Evolutionary conservation across 2,329 filamentous ascomycete genomes (phyloP).

Genomic region (Apiospora arundinis): DNA sequence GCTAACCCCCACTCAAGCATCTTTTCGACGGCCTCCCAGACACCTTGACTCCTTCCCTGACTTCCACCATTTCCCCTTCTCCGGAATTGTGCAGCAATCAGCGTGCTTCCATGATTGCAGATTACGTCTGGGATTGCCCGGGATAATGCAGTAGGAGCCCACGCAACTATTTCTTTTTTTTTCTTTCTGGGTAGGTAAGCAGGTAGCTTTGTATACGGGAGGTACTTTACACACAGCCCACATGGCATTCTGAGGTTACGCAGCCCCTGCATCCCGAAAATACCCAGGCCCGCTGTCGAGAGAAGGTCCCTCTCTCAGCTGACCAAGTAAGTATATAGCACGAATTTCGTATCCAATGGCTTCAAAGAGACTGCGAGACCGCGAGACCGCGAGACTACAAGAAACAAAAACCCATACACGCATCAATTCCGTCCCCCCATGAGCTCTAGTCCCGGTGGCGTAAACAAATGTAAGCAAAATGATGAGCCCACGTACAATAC

Average conservation of each 20-base stretch:
- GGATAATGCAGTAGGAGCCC: neutral
- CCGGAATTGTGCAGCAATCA: neutral
- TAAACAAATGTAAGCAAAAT: constrained; percentile 16
- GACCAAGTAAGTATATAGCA: neutral
- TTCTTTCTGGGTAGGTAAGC: too few species aligned
- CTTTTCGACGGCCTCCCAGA: neutral
- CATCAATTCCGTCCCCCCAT: neutral
- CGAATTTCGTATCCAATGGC: neutral
- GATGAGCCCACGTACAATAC: neutral
- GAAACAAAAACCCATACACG: neutral
- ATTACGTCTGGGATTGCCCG: neutral
- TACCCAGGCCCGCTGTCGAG: neutral
- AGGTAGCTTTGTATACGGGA: too few species aligned
- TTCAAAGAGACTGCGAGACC: neutral
- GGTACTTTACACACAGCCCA: neutral
- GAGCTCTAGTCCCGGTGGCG: neutral
- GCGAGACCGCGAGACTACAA: too few species aligned
- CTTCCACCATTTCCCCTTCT: constrained; percentile 1
- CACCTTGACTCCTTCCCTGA: too few species aligned
- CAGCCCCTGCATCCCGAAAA: neutral
- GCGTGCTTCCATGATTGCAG: neutral
- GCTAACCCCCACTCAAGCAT: constrained; percentile 12
- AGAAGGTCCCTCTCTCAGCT: neutral
- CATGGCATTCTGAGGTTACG: neutral
- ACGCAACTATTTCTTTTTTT: too few species aligned